phyloP scores from a whole-genome alignment of 1,139 yeast genomes.

The Sugiyamaella sp. region DNA sequence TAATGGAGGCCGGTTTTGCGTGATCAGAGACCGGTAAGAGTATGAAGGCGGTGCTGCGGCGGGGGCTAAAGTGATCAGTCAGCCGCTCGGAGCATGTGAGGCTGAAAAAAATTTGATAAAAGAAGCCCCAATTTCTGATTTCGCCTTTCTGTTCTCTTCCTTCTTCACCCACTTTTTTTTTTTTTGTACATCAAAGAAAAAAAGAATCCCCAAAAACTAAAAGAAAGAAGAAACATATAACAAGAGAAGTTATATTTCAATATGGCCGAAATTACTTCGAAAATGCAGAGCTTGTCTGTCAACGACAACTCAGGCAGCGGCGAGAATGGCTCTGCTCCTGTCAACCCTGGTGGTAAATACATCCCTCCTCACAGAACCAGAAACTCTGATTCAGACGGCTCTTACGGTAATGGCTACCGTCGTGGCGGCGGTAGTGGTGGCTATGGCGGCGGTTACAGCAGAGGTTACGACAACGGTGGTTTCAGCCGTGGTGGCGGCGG shows the following conservation, averaged over 20 bases:
- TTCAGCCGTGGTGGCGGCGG: slow-evolving; percentile 40
- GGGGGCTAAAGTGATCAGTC: no score
- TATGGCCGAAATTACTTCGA: slow-evolving; percentile 51
- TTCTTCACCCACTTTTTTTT: slow-evolving; percentile 19
- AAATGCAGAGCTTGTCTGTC: slow-evolving; percentile 50
- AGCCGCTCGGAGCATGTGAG: neutral
- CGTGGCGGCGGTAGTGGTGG: slow-evolving; percentile 31
- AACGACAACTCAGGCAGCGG: slow-evolving; percentile 35
- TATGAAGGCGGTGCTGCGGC: no score
- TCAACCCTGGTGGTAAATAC: slow-evolving; percentile 41
- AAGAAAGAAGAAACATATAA: neutral
- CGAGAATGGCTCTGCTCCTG: slow-evolving; percentile 31
- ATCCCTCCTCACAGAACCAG: slow-evolving; percentile 68
- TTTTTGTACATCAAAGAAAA: slow-evolving; percentile 12
- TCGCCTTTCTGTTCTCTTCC: slow-evolving; percentile 10
- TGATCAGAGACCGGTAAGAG: no score
- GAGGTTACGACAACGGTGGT: slow-evolving; percentile 38
- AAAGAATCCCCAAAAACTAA: slow-evolving; percentile 4
- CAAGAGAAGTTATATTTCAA: slow-evolving; percentile 24
- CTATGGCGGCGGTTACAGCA: slow-evolving; percentile 19
- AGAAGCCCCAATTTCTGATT: slow-evolving; percentile 6
- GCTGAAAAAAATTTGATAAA: slow-evolving; percentile 2
- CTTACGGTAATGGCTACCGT: slow-evolving; percentile 27
- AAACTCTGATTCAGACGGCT: slow-evolving; percentile 22
- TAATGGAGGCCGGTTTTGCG: no score